Base-by-base conservation (phyloP, 208 protist species). In the Spongospora subterranea region DNA sequence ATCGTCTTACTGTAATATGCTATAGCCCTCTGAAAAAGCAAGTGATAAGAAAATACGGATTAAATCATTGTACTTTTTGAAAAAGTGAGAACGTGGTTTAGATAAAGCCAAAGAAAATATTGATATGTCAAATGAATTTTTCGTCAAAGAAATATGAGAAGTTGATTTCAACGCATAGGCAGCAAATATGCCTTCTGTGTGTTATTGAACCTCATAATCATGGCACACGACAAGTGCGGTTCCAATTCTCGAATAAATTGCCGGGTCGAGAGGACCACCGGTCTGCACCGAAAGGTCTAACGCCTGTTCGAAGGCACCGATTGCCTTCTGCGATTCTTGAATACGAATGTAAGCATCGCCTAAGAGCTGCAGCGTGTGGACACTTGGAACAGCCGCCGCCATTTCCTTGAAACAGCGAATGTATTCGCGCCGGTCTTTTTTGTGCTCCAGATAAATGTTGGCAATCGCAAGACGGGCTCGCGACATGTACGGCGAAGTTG, bases 321-420 rank as follows among this genome's bases (percentile, higher is more conserved):
- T 82, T 6, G 71, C 71, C n/a, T 82, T 82, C 71, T 39, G 6
- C 35, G 71, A n/a, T 13, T 82, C 71, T 43, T 82, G 71, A 82
- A 82, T 43, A 20, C 71, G 71, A 45, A 82, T 6, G 40, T 82
- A 43, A 6, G 71, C 71, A 35, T 82, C 71, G n/a, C 17, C 71
- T 45, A 82, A 43, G 17, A 82, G 71, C 13, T 43, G 71, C 35
- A 6, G 71, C n/a, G 71, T 43, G n/a, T 82, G 71, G 13, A 82
- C 17, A 6, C 17, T 40, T 20, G 71, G 71, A 20, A 17, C 71
- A n/a, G 17, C n/a, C 71, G 6, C 17, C 6, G 40, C 71, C 71
- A 82, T 39, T n/a, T 82, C 71, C 71, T 82, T n/a, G 71, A 82
- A 82, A 43, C 71, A 82, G 6, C 40, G n/a, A 43, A 82, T 43